Percentiles rank a stretch among this genome's conserved stretches.
Evolutionary conservation across 768 basidiomycete species (phyloP).

Genomic region (Chalciporus piperatus): DNA sequence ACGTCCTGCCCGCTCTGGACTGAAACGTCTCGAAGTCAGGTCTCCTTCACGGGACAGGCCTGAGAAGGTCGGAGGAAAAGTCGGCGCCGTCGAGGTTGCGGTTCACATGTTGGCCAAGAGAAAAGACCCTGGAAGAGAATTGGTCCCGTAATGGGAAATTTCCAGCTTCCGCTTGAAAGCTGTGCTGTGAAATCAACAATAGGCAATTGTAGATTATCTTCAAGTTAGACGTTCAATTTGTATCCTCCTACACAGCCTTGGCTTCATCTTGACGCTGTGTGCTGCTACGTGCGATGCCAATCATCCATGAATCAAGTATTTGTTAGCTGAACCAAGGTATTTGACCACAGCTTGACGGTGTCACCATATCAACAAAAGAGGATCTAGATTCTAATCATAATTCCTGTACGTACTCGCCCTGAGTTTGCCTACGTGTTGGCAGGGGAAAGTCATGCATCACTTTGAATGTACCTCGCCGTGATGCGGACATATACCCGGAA

Average conservation of each 20-base stretch:
- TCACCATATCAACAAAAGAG: constrained; percentile 18
- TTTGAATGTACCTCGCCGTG: background rate
- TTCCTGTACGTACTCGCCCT: constrained; percentile 8
- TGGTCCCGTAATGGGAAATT: background rate
- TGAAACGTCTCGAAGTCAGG: background rate
- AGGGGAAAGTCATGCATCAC: background rate
- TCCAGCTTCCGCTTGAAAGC: background rate
- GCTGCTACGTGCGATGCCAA: no score
- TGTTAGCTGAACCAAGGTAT: no score
- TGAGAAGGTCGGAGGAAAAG: constrained; percentile 1
- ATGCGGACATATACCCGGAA: constrained; percentile 1
- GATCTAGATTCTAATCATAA: constrained; percentile 7
- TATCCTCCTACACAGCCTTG: background rate
- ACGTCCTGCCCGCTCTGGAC: background rate
- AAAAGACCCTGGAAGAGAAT: background rate
- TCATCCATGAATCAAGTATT: no score
- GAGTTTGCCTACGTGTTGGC: background rate
- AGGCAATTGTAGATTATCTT: background rate
- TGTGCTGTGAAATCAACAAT: background rate
- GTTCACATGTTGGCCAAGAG: background rate
- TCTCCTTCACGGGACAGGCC: background rate
- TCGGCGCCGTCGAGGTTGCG: constrained; percentile 22
- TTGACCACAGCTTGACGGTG: background rate
- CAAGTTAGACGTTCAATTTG: no score
- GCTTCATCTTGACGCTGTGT: background rate